These are phyloP conservation scores for Grosmannia huntii DNA, from an alignment of 2,329 filamentous ascomycete species.

Conservation along the genomic window DNA sequence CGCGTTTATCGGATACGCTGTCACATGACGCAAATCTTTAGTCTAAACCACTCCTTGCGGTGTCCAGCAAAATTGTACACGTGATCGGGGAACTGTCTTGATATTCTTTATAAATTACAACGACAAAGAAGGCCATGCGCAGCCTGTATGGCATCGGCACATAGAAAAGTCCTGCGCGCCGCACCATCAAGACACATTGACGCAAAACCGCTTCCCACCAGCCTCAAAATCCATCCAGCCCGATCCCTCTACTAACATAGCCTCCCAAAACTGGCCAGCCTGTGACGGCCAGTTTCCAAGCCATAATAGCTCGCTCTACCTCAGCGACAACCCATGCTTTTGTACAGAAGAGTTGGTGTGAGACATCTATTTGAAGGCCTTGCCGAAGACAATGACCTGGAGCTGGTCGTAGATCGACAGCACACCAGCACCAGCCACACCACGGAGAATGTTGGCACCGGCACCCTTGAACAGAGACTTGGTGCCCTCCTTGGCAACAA, in stretches of 20 bases:
- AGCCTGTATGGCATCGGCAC: background rate
- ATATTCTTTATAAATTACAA: conserved; percentile 48
- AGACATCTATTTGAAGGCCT: conserved; percentile 71
- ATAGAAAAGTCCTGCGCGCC: background rate
- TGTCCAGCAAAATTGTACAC: conserved; percentile 14
- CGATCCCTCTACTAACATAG: background rate
- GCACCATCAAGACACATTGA: conserved; percentile 5
- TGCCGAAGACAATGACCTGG: conserved; percentile 98
- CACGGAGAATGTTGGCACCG: conserved; percentile 99
- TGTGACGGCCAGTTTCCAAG: background rate
- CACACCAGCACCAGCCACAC: conserved; percentile 99
- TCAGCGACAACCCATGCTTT: conserved; percentile 9
- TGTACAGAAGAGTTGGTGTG: conserved; percentile 15
- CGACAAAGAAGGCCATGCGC: conserved; percentile 20
- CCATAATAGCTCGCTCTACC: background rate
- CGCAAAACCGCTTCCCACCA: conserved; percentile 15
- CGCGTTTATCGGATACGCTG: no score
- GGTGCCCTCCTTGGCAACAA: conserved; percentile 94
- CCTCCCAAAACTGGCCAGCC: background rate
- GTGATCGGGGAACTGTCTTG: conserved; percentile 39
- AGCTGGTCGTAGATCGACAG: conserved; percentile 99
- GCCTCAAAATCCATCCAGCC: background rate
- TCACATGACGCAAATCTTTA: no score
- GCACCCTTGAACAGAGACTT: conserved; percentile 99
- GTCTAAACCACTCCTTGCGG: no score